These are phyloP conservation scores for Trichosanthes truncata DNA, from an alignment of 306 rosid species.

Conservation along the genomic window DNA sequence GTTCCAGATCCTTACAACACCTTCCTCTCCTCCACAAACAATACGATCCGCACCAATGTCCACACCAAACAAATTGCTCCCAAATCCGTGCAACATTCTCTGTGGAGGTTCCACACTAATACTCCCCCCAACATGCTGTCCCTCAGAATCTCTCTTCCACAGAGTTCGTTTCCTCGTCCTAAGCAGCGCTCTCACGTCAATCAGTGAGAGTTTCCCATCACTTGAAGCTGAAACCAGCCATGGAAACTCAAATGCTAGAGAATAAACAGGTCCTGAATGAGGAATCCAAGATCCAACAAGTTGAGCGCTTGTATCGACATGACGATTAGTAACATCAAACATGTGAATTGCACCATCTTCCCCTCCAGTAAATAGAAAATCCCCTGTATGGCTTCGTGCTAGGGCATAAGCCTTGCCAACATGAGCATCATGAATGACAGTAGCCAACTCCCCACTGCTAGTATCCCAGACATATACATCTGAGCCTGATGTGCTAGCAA, in stretches of 20 bases:
- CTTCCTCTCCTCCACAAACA: conserved; percentile 91
- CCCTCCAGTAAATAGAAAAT: conserved; percentile 82
- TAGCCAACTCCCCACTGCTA: conserved; percentile 34
- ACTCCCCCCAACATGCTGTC: conserved; percentile 17
- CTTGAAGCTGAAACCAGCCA: conserved; percentile 93
- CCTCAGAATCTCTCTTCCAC: conserved; percentile 26
- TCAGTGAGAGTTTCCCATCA: conserved; percentile 73
- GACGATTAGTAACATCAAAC: conserved; percentile 46
- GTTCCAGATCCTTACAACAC: conserved; percentile 86
- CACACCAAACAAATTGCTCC: conserved; percentile 63
- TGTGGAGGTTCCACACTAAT: conserved; percentile 73
- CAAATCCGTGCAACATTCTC: conserved; percentile 82
- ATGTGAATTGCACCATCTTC: conserved; percentile 84
- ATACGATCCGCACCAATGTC: conserved; percentile 83
- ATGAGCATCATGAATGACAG: conserved; percentile 51
- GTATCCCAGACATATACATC: conserved; percentile 90
- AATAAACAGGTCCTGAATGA: conserved; percentile 70
- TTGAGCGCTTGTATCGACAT: conserved; percentile 18
- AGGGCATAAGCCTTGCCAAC: conserved; percentile 59
- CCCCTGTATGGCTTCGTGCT: conserved; percentile 69
- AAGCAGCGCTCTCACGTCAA: conserved; percentile 68
- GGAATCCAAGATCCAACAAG: conserved; percentile 70
- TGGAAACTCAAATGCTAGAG: conserved; percentile 92
- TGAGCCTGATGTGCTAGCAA: conserved; percentile 65
- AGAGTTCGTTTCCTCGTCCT: conserved; percentile 28